Evolutionary conservation across 306 rosid species (phyloP).

Genomic region (Heteromeles arbutifolia): DNA sequence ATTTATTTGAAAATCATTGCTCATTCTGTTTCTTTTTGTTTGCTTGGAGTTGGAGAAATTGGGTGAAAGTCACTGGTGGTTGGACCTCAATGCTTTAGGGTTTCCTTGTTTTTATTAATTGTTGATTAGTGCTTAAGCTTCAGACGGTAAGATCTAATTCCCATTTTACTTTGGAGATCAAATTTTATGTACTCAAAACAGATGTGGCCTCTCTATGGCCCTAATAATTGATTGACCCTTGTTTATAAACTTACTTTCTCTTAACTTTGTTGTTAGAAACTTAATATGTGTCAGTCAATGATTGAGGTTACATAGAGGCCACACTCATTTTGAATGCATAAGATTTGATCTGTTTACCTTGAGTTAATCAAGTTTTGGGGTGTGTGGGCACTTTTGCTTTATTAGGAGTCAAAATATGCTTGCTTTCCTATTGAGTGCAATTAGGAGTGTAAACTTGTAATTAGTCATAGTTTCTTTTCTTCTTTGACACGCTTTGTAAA

Average conservation of each 20-base stretch:
- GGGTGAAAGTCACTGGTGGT: neutral
- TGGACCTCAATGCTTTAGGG: neutral
- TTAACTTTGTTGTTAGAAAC: too few species aligned
- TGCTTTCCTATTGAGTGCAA: too few species aligned
- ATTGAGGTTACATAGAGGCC: too few species aligned
- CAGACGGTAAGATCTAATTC: neutral
- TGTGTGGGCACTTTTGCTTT: neutral
- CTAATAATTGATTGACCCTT: too few species aligned
- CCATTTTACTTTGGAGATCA: neutral
- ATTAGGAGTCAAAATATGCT: neutral
- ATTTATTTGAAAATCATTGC: neutral
- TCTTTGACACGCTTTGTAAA: neutral
- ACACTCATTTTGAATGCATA: too few species aligned
- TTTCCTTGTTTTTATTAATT: neutral
- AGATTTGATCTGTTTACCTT: too few species aligned
- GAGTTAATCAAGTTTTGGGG: neutral
- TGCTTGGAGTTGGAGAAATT: neutral
- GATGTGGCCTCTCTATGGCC: fast-evolving
- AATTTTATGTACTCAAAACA: too few species aligned
- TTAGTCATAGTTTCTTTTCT: neutral
- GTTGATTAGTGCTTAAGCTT: neutral
- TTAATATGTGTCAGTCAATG: too few species aligned
- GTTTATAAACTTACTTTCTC: too few species aligned
- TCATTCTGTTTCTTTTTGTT: neutral
- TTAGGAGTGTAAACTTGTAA: neutral